These are phyloP conservation scores for Puccinia horiana DNA, from an alignment of 1,284 basidiomycete species.

Conservation along the genomic window DNA sequence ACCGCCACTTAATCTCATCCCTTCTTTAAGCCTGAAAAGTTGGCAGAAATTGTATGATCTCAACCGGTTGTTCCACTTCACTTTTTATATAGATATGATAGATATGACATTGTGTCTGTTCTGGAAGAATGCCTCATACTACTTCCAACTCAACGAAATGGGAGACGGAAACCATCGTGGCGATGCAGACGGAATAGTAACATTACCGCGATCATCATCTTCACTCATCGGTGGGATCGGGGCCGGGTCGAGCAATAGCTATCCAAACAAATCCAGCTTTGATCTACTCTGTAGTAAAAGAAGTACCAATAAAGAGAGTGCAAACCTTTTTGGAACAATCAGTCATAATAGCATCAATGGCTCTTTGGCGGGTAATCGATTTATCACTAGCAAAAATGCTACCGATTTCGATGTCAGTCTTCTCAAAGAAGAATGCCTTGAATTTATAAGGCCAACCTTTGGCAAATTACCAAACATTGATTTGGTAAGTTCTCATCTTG, in stretches of 20 bases:
- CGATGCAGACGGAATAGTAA: not conserved
- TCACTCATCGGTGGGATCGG: constrained; percentile 19
- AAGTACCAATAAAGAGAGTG: constrained; percentile 7
- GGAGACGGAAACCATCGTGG: not conserved
- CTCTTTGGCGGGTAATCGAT: not conserved
- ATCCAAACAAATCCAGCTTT: not conserved
- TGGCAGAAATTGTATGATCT: not conserved
- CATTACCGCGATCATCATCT: constrained; percentile 17
- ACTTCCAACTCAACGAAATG: constrained; percentile 14
- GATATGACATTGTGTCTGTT: constrained; percentile 44
- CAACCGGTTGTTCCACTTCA: not conserved
- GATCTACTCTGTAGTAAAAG: constrained; percentile 3
- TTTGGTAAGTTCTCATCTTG: constrained; percentile 29
- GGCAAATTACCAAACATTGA: constrained; percentile 44
- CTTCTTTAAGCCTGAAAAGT: not conserved
- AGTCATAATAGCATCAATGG: not conserved
- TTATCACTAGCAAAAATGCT: not conserved
- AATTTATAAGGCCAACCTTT: constrained; percentile 32
- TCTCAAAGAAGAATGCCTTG: constrained; percentile 43
- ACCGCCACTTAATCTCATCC: not conserved
- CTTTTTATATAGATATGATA: constrained; percentile 33
- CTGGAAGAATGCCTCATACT: constrained; percentile 46
- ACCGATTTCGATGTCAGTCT: constrained; percentile 11
- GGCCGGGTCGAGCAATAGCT: not conserved
- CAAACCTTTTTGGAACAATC: not conserved